A percentile compares a stretch with the other conserved stretches of the same genome.
Conservation (phyloP, 1,284 basidiomycete species). For the Fomitopsis betulina region DNA sequence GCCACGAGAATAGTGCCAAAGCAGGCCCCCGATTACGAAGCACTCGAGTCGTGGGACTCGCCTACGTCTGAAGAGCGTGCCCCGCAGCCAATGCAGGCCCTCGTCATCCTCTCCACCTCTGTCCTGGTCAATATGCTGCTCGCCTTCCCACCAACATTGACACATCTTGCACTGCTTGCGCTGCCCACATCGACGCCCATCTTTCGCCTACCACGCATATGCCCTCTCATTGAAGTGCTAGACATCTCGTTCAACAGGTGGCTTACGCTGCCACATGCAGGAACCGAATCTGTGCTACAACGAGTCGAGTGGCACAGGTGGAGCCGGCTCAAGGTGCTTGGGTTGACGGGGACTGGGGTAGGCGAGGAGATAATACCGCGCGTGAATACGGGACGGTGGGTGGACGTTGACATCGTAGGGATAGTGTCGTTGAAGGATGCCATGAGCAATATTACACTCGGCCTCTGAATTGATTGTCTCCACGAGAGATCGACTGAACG, state of each 20-base stretch:
- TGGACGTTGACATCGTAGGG: conserved; percentile 49
- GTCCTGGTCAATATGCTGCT: conserved; percentile 35
- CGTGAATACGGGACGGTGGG: conserved; percentile 59
- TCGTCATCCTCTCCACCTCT: conserved; percentile 31
- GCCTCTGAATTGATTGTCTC: neutral
- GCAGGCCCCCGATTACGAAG: conserved; percentile 3
- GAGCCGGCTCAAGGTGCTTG: conserved; percentile 46
- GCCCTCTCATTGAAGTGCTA: conserved; percentile 55
- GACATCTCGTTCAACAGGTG: conserved; percentile 68
- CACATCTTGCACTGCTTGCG: conserved; percentile 51
- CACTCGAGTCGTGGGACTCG: conserved; percentile 21
- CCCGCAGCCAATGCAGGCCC: conserved; percentile 18
- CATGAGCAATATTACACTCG: neutral
- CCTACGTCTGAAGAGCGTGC: conserved; percentile 11
- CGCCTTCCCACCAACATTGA: conserved; percentile 53
- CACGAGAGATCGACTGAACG: neutral
- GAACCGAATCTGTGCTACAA: conserved; percentile 35
- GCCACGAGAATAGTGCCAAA: neutral
- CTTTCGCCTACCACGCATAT: conserved; percentile 51
- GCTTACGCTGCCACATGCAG: conserved; percentile 33
- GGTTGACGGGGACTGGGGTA: conserved; percentile 46
- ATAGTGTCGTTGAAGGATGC: conserved; percentile 16
- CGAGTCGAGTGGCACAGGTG: conserved; percentile 53
- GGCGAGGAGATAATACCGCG: conserved; percentile 34
- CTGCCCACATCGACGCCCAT: conserved; percentile 40